Percentiles rank a stretch among this genome's conserved stretches.
Evolutionary conservation across 169 alveolate species (phyloP).

Genomic region (Fabrea salina): DNA sequence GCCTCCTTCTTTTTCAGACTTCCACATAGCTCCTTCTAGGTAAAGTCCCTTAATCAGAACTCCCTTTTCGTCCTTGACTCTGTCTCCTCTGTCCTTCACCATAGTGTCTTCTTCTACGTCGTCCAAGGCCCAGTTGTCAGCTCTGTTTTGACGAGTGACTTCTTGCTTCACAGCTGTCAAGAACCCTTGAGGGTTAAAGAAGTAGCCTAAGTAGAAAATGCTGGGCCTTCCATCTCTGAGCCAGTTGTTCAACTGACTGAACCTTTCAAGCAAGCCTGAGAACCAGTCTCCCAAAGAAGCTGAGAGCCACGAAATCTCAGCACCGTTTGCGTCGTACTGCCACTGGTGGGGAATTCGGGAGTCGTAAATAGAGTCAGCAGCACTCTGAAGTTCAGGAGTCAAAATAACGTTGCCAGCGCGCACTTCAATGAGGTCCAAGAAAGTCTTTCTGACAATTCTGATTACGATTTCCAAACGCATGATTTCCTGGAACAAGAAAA

Average conservation of each 20-base stretch:
- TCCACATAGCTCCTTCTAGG: slow-evolving; percentile 95
- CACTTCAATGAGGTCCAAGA: slow-evolving; percentile 88
- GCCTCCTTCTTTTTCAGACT: slow-evolving; percentile 82
- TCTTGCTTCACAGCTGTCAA: slow-evolving; percentile 95
- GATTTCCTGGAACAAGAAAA: slow-evolving; percentile 94
- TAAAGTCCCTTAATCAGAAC: slow-evolving; percentile 91
- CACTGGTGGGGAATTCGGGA: slow-evolving; percentile 90
- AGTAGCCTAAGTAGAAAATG: slow-evolving; percentile 92
- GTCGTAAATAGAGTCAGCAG: slow-evolving; percentile 84
- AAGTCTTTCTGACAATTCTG: slow-evolving; percentile 86
- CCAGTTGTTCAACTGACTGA: slow-evolving; percentile 91
- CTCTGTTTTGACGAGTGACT: slow-evolving; percentile 73
- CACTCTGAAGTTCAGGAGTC: slow-evolving; percentile 91
- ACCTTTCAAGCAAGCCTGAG: slow-evolving; percentile 90
- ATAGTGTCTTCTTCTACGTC: slow-evolving; percentile 92
- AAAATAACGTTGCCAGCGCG: slow-evolving; percentile 93
- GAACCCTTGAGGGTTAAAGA: slow-evolving; percentile 95
- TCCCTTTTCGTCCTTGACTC: slow-evolving; percentile 83
- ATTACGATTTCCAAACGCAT: slow-evolving; percentile 92
- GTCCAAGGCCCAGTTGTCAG: slow-evolving; percentile 92
- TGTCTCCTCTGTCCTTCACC: slow-evolving; percentile 74
- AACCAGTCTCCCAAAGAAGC: slow-evolving; percentile 94
- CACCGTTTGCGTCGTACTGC: slow-evolving; percentile 95
- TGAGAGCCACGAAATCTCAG: slow-evolving; percentile 96
- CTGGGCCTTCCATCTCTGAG: slow-evolving; percentile 89